Base-by-base conservation (phyloP, 768 basidiomycete species). In the Tricholoma flavovirens region DNA sequence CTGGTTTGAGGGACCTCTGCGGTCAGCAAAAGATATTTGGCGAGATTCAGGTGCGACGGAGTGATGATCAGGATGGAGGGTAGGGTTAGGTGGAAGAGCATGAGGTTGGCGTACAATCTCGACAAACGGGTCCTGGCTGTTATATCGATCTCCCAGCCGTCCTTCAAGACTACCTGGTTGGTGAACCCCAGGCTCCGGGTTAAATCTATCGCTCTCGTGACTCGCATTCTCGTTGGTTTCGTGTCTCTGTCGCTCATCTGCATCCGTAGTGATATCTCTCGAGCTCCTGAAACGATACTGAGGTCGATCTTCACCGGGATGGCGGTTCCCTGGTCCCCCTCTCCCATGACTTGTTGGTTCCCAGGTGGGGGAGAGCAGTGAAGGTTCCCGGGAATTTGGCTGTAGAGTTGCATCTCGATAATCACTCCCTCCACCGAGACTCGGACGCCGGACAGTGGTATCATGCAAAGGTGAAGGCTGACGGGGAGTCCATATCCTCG, bases 361-460 rank as follows among this genome's bases (percentile, higher is more conserved):
- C 56, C 67, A 67, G 19, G 57, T 56, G 15, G 63, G 61, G 19
- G 69, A 67, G 14, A 61, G 43, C n/a, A 58, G 57, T 5, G 73
- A 67, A 2, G 67, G 63, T 46, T 70, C 67, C 52, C 68, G 63
- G 9, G 68, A 62, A 29, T 64, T 57, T 2, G 68, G 70, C 24
- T 71, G 68, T 17, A 67, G 64, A 1, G 69, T 68, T 11, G 65
- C 49, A 11, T 45, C 56, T 15, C 55, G 62, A 51, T 60, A 45
- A 32, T 60, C 62, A 21, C 49, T 53, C 22, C 42, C 53, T n/a
- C 48, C 15, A 36, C 49, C 46, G 32, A 45, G 30, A 32, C 45
- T 60, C n/a, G 22, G 35, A 33, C 49, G 54, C 52, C 30, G 24
- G 51, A 29, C 56, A 49, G 2, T 49, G 29, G 22, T 49, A 30